Base-by-base conservation (phyloP, 1,284 basidiomycete genomes). In the Binderoboletus segoi region DNA sequence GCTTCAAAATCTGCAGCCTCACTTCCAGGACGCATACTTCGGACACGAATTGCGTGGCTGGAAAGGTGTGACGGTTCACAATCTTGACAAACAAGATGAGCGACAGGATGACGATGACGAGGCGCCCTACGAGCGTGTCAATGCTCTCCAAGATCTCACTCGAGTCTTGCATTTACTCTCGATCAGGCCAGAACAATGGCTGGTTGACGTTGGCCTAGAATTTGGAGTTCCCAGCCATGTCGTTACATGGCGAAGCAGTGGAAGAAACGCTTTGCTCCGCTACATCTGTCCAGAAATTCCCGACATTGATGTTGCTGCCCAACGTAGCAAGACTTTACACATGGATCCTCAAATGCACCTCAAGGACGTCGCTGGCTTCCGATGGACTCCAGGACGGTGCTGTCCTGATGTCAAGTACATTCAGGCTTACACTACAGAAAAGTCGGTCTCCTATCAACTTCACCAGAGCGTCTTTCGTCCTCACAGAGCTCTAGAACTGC, bases 381-480 rank as follows among this genome's bases (percentile, higher is more conserved):
- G 44, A 1, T 62, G 58, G 51, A 20, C 40, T 7, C 37, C 40
- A 0, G n/a, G 21, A 1, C 5, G 5, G 7, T 23, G 40, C 4
- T 44, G 13, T 35, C 33, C 33, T 0, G 8, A 57, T 1, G 4
- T 58, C 8, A 3, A 20, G 4, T 64, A 63, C 7, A 11, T 65
- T 3, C 61, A 64, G 4, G 61, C 55, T 0, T 65, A 65, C 4
- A 64, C 58, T 2, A 64, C 55, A 0, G 49, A 64, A 15, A 64
- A 64, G 18, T 3, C 47, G 0, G 12, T 64, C 0, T 61, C 55
- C 0, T 65, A 64, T 23, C 63, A 65, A 30, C 52, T 56, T 1
- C 58, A 64, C n/a, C 1, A 38, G 0, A 44, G 53, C 11, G 32
- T 65, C 0, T 63, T 57, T 24, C 18, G 21, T 1, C 10, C 4